phyloP scores from a whole-genome alignment of 345 rosid species.

The Dipteronia dyeriana region DNA sequence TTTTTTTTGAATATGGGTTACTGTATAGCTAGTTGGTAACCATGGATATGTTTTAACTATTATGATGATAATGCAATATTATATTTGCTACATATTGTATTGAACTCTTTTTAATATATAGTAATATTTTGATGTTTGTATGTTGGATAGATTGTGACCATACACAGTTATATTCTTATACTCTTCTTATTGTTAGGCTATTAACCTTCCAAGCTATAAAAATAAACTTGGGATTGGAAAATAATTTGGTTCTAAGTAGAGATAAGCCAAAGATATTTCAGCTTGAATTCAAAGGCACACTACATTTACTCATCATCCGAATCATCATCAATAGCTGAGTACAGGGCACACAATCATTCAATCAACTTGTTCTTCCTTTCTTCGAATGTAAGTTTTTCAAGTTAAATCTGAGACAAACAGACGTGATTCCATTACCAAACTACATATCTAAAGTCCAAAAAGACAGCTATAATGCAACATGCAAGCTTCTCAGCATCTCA shows the following conservation, averaged over 20 bases:
- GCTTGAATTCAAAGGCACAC: neutral
- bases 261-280: neutral
- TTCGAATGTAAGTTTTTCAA: slow-evolving; percentile 78
- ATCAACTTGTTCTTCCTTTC: slow-evolving; percentile 77
- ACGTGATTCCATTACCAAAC: neutral
- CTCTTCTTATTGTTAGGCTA: too few relatives aligned
- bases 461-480: neutral
- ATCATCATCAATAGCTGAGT: slow-evolving; percentile 43
- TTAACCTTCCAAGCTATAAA: too few relatives aligned
- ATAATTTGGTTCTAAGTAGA: too few relatives aligned
- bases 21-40: too few relatives aligned
- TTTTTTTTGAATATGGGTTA: too few relatives aligned
- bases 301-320: slow-evolving; percentile 51
- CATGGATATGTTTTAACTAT: too few relatives aligned
- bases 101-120: too few relatives aligned
- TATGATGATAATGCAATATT: too few relatives aligned
- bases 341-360: slow-evolving; percentile 63
- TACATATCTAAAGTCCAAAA: neutral
- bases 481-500: neutral
- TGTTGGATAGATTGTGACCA: too few relatives aligned
- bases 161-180: too few relatives aligned
- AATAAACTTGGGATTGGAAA: slow-evolving; percentile 2
- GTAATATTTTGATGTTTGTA: too few relatives aligned
- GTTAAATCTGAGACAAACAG: slow-evolving; percentile 58
- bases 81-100: too few relatives aligned